phyloP scores from a whole-genome alignment of 2,329 filamentous ascomycete species.

The Pyrenophora teres region DNA sequence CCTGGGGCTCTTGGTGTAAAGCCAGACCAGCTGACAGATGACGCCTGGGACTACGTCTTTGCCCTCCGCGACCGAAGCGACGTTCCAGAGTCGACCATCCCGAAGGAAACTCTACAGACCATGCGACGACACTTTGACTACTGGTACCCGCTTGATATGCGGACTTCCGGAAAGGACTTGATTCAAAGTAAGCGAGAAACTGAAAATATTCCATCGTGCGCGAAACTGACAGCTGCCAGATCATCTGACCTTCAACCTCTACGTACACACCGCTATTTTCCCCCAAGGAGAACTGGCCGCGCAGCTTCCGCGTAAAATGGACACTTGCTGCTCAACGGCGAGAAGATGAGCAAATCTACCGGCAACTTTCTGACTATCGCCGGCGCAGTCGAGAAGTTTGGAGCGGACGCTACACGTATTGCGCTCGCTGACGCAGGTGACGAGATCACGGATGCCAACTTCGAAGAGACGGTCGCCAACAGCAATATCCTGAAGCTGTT shows the following conservation, averaged over 20 bases:
- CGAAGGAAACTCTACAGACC: conserved; percentile 71
- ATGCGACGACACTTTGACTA: conserved; percentile 95
- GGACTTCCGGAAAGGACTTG: conserved; percentile 80
- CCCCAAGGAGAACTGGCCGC: conserved; percentile 85
- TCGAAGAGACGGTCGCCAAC: conserved; percentile 93
- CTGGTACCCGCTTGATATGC: conserved; percentile 91
- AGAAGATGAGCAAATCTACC: conserved; percentile 98
- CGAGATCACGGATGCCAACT: conserved; percentile 93
- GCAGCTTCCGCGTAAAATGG: conserved; percentile 83
- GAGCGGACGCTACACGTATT: conserved; percentile 88
- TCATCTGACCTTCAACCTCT: conserved; percentile 94
- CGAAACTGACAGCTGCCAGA: conserved; percentile 43
- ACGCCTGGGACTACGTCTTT: conserved; percentile 97
- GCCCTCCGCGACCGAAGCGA: conserved; percentile 72
- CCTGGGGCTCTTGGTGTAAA: conserved; percentile 56
- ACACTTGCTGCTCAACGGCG: conserved; percentile 90
- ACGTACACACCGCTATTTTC: conserved; percentile 91
- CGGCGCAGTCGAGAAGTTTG: conserved; percentile 87
- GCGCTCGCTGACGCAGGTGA: conserved; percentile 94
- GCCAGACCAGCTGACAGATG: conserved; percentile 87
- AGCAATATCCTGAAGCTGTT: conserved; percentile 85
- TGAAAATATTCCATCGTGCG: no score
- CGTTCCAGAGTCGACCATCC: conserved; percentile 72
- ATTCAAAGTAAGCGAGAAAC: conserved; percentile 52
- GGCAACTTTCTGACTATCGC: conserved; percentile 95